Evolutionary conservation across 768 basidiomycete species (phyloP).

Genomic region (Suillus sp.): DNA sequence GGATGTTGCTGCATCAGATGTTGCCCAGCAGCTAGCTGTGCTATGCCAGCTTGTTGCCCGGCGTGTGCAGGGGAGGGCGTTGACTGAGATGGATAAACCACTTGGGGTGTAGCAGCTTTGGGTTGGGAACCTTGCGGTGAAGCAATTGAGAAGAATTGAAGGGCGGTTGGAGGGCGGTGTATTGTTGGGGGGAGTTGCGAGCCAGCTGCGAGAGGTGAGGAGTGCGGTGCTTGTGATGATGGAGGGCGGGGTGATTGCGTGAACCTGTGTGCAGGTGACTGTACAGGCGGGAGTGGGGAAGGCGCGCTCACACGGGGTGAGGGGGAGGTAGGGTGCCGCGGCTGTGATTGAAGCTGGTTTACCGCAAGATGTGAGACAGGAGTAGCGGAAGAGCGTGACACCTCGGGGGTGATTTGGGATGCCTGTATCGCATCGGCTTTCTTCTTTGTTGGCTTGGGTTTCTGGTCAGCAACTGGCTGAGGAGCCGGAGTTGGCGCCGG

Average conservation of each 20-base stretch:
- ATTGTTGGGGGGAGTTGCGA: conserved; percentile 31
- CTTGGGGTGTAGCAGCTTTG: conserved; percentile 35
- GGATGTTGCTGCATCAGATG: conserved; percentile 25
- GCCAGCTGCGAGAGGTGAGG: conserved; percentile 32
- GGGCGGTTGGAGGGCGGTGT: conserved; percentile 25
- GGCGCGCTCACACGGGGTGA: conserved; percentile 33
- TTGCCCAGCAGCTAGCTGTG: conserved; percentile 13
- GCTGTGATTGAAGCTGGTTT: conserved; percentile 36
- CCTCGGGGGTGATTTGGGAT: conserved; percentile 31
- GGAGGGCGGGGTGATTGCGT: conserved; percentile 38
- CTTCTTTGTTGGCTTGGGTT: conserved; percentile 32
- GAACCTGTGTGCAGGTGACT: conserved; percentile 37
- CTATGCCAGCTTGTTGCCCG: conserved; percentile 25
- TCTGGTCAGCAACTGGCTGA: conserved; percentile 34
- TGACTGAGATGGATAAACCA: conserved; percentile 25
- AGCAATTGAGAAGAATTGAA: conserved; percentile 31
- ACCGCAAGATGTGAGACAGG: conserved; percentile 35
- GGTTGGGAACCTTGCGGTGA: conserved; percentile 25
- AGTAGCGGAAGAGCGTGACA: conserved; percentile 31
- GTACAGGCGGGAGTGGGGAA: conserved; percentile 25
- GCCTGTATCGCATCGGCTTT: conserved; percentile 25
- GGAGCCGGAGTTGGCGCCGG: conserved; percentile 28
- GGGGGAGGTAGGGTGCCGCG: conserved; percentile 19
- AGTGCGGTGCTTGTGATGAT: conserved; percentile 34
- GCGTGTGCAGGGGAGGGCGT: conserved; percentile 25